A percentile compares a stretch with the other conserved stretches of the same genome.
Evolutionary conservation across 371 early-diverging fungal genomes (phyloP).

Genomic region (Mucor ambiguus): DNA sequence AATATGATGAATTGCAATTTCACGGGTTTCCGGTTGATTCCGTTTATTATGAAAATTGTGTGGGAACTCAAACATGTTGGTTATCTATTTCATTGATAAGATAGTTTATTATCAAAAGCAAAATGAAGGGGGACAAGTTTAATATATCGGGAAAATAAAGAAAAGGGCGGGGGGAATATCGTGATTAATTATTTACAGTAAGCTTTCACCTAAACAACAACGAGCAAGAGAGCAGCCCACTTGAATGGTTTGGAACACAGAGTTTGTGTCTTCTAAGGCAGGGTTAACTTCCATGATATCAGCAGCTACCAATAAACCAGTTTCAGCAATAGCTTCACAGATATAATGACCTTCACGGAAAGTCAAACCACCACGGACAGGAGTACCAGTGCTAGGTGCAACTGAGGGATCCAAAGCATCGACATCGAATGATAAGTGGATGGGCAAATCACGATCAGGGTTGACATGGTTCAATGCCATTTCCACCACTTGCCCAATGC

Average conservation of each 20-base stretch:
- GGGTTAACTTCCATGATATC: slow-evolving; percentile 97
- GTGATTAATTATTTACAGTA: slow-evolving; percentile 42
- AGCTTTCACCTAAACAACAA: slow-evolving; percentile 79
- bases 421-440: slow-evolving; percentile 94
- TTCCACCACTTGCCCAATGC: slow-evolving; percentile 93
- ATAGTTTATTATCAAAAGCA: neutral
- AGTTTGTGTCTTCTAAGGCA: slow-evolving; percentile 71
- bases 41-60: neutral
- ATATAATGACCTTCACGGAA: slow-evolving; percentile 91
- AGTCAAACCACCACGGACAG: slow-evolving; percentile 95
- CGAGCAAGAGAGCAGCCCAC: slow-evolving; percentile 86
- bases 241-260: slow-evolving; percentile 82
- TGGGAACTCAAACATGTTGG: neutral
- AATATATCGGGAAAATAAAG: neutral
- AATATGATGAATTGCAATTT: neutral
- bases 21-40: neutral
- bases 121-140: neutral
- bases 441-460: slow-evolving; percentile 78
- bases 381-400: slow-evolving; percentile 94
- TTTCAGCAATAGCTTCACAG: slow-evolving; percentile 89
- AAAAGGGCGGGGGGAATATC: neutral
- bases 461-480: slow-evolving; percentile 93
- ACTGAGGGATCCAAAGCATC: slow-evolving; percentile 95
- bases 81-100: neutral
- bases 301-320: slow-evolving; percentile 87